These are phyloP conservation scores for Xylariaceae sp. DNA, from an alignment of 2,329 filamentous ascomycete species.

Conservation along the genomic window DNA sequence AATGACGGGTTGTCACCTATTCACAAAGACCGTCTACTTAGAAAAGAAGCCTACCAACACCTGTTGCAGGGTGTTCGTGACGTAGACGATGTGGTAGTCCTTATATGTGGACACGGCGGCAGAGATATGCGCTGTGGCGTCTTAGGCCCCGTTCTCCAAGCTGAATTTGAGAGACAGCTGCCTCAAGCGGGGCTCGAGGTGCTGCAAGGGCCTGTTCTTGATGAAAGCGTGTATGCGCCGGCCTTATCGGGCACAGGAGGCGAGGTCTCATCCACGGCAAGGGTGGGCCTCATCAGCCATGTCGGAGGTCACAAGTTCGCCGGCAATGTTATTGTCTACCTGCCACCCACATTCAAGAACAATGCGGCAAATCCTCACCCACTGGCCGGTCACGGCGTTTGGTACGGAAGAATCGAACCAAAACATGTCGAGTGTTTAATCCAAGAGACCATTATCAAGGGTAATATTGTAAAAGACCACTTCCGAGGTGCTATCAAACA, in stretches of 20 bases:
- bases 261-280: conserved; percentile 50
- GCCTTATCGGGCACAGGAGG: conserved; percentile 32
- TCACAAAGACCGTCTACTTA: conserved; percentile 58
- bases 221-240: conserved; percentile 42
- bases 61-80: conserved; percentile 63
- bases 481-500: conserved; percentile 72
- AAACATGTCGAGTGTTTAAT: conserved; percentile 78
- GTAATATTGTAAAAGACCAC: conserved; percentile 71
- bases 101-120: conserved; percentile 87
- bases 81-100: conserved; percentile 72
- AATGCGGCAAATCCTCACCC: conserved; percentile 55
- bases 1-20: conserved; percentile 65
- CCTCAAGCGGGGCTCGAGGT: conserved; percentile 56
- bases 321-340: conserved; percentile 81
- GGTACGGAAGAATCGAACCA: conserved; percentile 82
- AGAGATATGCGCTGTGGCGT: conserved; percentile 84
- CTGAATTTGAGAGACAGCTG: conserved; percentile 71
- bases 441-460: conserved; percentile 69
- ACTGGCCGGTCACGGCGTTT: conserved; percentile 74
- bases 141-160: conserved; percentile 73
- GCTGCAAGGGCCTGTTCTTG: conserved; percentile 51
- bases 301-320: conserved; percentile 87
- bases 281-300: conserved; percentile 76
- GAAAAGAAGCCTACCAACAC: conserved; percentile 58
- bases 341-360: conserved; percentile 62